Evolutionary conservation across 495 filamentous ascomycete genomes (phyloP).

Genomic region (Oidiodendron maius): DNA sequence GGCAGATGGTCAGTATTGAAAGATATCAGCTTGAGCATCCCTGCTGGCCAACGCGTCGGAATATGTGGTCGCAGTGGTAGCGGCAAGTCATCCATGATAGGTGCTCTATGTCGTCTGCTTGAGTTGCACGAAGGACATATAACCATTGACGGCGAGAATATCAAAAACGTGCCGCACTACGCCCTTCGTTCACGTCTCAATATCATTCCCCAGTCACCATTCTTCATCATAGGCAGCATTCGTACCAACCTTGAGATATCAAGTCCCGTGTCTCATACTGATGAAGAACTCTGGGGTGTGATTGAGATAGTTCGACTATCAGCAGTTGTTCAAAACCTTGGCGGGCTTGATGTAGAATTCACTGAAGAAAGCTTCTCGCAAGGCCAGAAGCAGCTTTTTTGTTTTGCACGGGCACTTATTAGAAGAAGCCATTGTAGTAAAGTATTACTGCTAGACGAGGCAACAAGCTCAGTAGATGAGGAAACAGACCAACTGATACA

Average conservation of each 20-base stretch:
- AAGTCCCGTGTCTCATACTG: constrained; percentile 27
- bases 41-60: constrained; percentile 28
- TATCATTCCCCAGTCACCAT: constrained; percentile 37
- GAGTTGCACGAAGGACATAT: constrained; percentile 13
- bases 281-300: constrained; percentile 31
- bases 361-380: constrained; percentile 30
- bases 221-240: constrained; percentile 31
- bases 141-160: constrained; percentile 30
- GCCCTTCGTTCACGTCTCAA: constrained; percentile 21
- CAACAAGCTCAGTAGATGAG: constrained; percentile 35
- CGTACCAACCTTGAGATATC: constrained; percentile 40
- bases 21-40: constrained; percentile 26
- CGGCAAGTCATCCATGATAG: constrained; percentile 28
- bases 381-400: constrained; percentile 42
- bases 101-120: constrained; percentile 29
- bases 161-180: constrained; percentile 21
- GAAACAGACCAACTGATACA: constrained; percentile 53
- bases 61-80: constrained; percentile 31
- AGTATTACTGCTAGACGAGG: constrained; percentile 46
- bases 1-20: no score
- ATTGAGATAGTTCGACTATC: constrained; percentile 28
- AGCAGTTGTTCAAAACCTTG: no score
- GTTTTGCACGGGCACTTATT: constrained; percentile 35
- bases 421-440: constrained; percentile 16
- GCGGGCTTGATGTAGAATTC: constrained; percentile 34